Conservation (phyloP, 2,329 filamentous ascomycete species). For the Pseudocercospora macadamiae region DNA sequence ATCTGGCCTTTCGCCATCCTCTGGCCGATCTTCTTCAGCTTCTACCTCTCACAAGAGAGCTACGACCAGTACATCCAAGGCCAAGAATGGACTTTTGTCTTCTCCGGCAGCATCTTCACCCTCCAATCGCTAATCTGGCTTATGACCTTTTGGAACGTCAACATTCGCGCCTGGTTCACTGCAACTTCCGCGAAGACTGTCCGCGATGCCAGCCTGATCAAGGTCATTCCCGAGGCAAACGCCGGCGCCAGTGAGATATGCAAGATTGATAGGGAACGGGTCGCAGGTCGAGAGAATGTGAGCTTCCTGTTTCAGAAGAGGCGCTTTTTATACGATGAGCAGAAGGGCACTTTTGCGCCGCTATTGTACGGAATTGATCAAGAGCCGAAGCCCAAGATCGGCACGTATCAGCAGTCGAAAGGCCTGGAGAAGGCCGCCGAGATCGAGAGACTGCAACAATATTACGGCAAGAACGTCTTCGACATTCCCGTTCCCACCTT, state of each 20-base stretch:
- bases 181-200: constrained; percentile 71
- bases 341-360: constrained; percentile 75
- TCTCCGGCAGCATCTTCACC: constrained; percentile 84
- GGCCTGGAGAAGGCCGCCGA: constrained; percentile 77
- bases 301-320: constrained; percentile 99
- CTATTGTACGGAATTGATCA: constrained; percentile 81
- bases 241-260: constrained; percentile 89
- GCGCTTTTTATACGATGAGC: constrained; percentile 81
- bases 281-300: constrained; percentile 71
- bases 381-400: constrained; percentile 79
- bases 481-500: constrained; percentile 98
- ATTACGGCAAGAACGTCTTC: constrained; percentile 95
- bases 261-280: constrained; percentile 74
- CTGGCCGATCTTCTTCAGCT: constrained; percentile 89
- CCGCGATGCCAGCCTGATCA: constrained; percentile 80
- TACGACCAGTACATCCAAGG: constrained; percentile 91
- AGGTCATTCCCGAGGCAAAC: constrained; percentile 87
- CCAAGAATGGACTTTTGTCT: constrained; percentile 98
- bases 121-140: constrained; percentile 88
- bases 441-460: constrained; percentile 77
- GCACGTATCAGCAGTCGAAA: constrained; percentile 75
- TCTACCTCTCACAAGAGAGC: constrained; percentile 79
- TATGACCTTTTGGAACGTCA: constrained; percentile 96
- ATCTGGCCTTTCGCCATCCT: constrained; percentile 89
- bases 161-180: constrained; percentile 80